Conservation (phyloP, 1,284 basidiomycete genomes). For the Ganoderma boninense region DNA sequence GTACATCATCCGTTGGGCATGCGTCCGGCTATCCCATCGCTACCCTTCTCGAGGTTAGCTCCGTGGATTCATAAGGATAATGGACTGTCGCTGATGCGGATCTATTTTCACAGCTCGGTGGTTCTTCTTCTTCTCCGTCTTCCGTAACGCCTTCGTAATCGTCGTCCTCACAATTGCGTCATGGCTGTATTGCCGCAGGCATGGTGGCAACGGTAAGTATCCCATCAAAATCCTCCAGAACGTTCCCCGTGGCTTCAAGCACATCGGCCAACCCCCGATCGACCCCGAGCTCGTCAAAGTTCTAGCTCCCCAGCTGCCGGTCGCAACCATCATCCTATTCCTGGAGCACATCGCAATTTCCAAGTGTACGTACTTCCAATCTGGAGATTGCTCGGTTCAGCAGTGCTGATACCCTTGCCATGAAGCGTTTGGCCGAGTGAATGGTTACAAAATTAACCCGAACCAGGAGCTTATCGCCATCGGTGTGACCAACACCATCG, state of each 20-base stretch:
- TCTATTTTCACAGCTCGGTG: conserved; percentile 55
- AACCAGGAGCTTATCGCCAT: conserved; percentile 98
- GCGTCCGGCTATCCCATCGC: conserved; percentile 64
- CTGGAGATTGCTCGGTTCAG: not conserved
- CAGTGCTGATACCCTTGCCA: not conserved
- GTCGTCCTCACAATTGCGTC: conserved; percentile 85
- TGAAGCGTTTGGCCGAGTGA: conserved; percentile 90
- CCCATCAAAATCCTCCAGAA: conserved; percentile 86
- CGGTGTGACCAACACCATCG: conserved; percentile 91
- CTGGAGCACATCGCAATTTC: conserved; percentile 97
- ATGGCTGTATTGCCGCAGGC: conserved; percentile 79
- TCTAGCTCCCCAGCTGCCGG: conserved; percentile 82
- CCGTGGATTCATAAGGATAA: not conserved
- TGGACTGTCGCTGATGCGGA: conserved; percentile 19
- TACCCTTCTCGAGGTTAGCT: conserved; percentile 71
- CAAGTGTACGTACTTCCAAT: conserved; percentile 64
- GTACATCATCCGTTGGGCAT: conserved; percentile 77
- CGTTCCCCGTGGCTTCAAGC: conserved; percentile 84
- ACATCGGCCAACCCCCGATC: conserved; percentile 78
- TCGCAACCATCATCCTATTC: conserved; percentile 92
- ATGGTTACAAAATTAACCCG: conserved; percentile 96
- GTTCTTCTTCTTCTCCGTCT: conserved; percentile 86
- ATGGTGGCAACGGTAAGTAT: conserved; percentile 64
- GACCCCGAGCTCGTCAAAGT: conserved; percentile 69
- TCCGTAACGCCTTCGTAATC: conserved; percentile 88